Evolutionary conservation across 2,329 filamentous ascomycete species (phyloP).

Genomic region (Sphaerostilbella broomeana): DNA sequence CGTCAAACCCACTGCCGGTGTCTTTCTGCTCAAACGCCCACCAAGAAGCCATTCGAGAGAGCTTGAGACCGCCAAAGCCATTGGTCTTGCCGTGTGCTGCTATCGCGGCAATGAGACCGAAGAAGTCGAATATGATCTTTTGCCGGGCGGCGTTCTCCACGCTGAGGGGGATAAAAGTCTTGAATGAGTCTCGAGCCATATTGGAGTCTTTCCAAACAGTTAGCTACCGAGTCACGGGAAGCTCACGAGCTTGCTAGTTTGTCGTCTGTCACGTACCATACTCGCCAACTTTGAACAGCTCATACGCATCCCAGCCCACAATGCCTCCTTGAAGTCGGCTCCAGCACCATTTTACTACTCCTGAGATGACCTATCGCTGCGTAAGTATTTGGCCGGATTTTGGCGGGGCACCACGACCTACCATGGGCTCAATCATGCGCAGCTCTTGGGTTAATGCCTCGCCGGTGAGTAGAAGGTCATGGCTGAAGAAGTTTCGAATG

Average conservation of each 20-base stretch:
- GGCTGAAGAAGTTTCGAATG: slow-evolving; percentile 84
- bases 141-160: slow-evolving; percentile 80
- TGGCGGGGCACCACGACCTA: too few species aligned
- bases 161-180: slow-evolving; percentile 91
- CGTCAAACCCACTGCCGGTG: slow-evolving; percentile 84
- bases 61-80: slow-evolving; percentile 84
- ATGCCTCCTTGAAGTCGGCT: slow-evolving; percentile 83
- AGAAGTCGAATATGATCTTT: slow-evolving; percentile 92
- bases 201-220: slow-evolving; percentile 62
- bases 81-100: slow-evolving; percentile 91
- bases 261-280: slow-evolving; percentile 52
- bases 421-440: slow-evolving; percentile 89
- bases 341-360: slow-evolving; percentile 98
- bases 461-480: slow-evolving; percentile 56
- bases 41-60: slow-evolving; percentile 94
- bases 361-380: slow-evolving; percentile 68
- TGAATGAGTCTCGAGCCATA: slow-evolving; percentile 86
- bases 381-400: slow-evolving; percentile 19
- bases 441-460: slow-evolving; percentile 75
- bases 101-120: slow-evolving; percentile 83
- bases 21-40: slow-evolving; percentile 95
- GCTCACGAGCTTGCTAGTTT: not conserved
- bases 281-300: slow-evolving; percentile 91
- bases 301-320: slow-evolving; percentile 95
- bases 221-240: not conserved